phyloP scores from a whole-genome alignment of 106 monocot species.

The Phalaenopsis equestris region DNA sequence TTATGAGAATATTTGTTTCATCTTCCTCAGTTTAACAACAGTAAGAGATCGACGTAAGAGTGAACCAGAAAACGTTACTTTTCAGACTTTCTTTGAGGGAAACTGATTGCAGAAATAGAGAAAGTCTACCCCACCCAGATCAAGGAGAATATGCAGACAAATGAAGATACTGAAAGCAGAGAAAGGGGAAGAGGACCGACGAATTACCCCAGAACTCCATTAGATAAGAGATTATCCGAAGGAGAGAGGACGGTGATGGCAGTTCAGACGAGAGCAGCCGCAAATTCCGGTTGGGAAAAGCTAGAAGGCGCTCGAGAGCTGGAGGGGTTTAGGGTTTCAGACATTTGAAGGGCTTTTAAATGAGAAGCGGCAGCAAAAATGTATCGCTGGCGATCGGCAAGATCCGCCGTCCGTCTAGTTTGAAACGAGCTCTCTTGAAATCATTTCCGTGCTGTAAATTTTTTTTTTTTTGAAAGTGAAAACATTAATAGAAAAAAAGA shows the following conservation, averaged over 20 bases:
- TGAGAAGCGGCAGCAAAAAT: neutral
- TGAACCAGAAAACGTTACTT: neutral
- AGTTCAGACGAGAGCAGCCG: neutral
- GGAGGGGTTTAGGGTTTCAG: neutral
- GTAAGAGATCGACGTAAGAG: neutral
- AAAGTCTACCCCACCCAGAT: neutral
- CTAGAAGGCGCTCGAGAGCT: neutral
- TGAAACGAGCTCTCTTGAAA: too few relatives aligned
- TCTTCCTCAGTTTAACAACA: neutral
- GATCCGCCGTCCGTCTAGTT: neutral
- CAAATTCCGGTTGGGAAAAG: neutral
- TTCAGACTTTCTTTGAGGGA: neutral
- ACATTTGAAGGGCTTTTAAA: neutral
- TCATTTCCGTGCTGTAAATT: too few relatives aligned
- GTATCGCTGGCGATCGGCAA: neutral
- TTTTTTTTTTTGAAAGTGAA: too few relatives aligned
- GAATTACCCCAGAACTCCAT: constrained; percentile 12
- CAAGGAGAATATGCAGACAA: neutral
- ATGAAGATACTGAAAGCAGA: neutral
- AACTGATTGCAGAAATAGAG: neutral
- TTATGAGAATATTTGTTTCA: too few relatives aligned
- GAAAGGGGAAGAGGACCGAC: neutral
- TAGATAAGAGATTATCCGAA: neutral
- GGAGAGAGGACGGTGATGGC: neutral
- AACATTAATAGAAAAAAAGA: too few relatives aligned